Conservation (phyloP, 805 yeast species). For the Kodamaea neixiangensis region DNA sequence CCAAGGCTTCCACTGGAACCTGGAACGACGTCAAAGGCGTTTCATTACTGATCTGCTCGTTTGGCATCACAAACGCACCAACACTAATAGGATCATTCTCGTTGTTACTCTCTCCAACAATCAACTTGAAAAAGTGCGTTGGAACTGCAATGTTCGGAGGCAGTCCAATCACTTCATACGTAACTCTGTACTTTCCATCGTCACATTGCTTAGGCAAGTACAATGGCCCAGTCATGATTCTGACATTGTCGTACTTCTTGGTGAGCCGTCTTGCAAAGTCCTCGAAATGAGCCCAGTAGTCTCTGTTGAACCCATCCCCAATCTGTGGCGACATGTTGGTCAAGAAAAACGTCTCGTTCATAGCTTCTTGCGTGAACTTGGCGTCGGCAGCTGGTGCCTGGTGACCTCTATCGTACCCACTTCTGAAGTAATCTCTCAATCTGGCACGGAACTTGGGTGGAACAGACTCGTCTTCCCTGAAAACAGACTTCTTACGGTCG, state of each 20-base stretch:
- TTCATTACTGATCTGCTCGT: constrained; percentile 71
- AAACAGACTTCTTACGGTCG: constrained; percentile 78
- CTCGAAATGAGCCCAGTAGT: constrained; percentile 96
- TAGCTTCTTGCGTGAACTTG: constrained; percentile 82
- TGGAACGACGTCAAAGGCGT: constrained; percentile 73
- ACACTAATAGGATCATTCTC: constrained; percentile 56
- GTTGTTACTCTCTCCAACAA: constrained; percentile 72
- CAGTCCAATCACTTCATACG: constrained; percentile 91
- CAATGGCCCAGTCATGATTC: constrained; percentile 92
- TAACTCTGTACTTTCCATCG: constrained; percentile 84
- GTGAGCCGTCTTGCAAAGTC: constrained; percentile 82
- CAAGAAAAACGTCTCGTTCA: constrained; percentile 90
- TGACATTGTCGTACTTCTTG: constrained; percentile 65
- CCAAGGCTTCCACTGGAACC: constrained; percentile 89
- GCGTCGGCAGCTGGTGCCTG: constrained; percentile 99
- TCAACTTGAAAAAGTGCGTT: constrained; percentile 90
- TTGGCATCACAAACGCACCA: constrained; percentile 94
- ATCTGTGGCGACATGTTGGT: constrained; percentile 97
- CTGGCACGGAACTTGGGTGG: constrained; percentile 77
- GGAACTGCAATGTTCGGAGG: constrained; percentile 98
- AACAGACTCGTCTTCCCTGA: constrained; percentile 81
- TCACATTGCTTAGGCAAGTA: constrained; percentile 77
- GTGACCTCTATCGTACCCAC: constrained; percentile 97
- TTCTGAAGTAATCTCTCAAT: constrained; percentile 84
- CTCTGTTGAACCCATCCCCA: constrained; percentile 96